Percentiles rank a stretch among this genome's conserved stretches.
phyloP scores from a whole-genome alignment of 441 rosid genomes.

The Hura crepitans region DNA sequence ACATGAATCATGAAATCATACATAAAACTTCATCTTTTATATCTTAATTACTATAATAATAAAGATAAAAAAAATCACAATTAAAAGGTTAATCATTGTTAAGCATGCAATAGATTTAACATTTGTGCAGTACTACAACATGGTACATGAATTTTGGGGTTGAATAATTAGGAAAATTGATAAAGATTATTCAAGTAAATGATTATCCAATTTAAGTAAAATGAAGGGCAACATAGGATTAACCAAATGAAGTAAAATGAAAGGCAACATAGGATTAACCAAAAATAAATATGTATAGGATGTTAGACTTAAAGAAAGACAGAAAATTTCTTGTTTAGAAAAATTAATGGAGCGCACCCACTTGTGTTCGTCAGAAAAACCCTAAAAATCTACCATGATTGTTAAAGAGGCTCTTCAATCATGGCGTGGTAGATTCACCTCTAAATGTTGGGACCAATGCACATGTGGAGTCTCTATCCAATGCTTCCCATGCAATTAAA shows the following conservation, averaged over 20 bases:
- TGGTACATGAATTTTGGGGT: not conserved
- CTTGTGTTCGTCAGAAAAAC: not conserved
- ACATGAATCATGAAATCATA: too few species aligned
- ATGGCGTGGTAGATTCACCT: constrained; percentile 26
- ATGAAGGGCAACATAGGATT: constrained; percentile 10
- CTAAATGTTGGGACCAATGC: constrained; percentile 28
- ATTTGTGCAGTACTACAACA: too few species aligned
- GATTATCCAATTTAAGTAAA: constrained; percentile 6
- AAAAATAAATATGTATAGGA: constrained; percentile 2
- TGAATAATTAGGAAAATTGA: not conserved
- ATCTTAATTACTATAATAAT: too few species aligned
- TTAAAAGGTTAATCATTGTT: too few species aligned
- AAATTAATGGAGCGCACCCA: not conserved
- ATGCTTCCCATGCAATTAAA: constrained; percentile 18
- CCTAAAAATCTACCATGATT: constrained; percentile 14
- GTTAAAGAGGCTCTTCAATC: constrained; percentile 18
- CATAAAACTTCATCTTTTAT: too few species aligned
- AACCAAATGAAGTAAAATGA: constrained; percentile 13
- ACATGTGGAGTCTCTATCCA: constrained; percentile 31
- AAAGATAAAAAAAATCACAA: too few species aligned
- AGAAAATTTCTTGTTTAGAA: not conserved
- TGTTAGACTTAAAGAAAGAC: not conserved
- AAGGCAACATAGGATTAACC: constrained; percentile 18
- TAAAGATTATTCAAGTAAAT: not conserved
- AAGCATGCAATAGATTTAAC: too few species aligned